A percentile compares a stretch with the other conserved stretches of the same genome.
Evolutionary conservation across 805 yeast genomes (phyloP).

Genomic region (Candida railenensis): DNA sequence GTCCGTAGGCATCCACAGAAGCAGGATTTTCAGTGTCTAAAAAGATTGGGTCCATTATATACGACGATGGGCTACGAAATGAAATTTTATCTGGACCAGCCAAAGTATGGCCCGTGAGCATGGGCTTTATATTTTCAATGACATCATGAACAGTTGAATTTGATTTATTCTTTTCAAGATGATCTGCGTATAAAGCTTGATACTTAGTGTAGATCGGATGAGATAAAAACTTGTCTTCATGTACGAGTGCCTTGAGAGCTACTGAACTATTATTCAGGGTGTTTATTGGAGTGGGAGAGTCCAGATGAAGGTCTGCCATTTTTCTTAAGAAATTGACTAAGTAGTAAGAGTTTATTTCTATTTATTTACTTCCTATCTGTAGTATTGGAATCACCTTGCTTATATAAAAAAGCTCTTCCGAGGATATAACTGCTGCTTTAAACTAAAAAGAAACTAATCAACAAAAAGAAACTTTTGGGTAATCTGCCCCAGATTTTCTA

Average conservation of each 20-base stretch:
- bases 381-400: no score
- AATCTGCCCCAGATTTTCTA: neutral
- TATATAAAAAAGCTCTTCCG: no score
- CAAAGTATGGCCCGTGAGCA: conserved; percentile 35
- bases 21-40: conserved; percentile 10
- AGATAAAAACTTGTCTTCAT: neutral
- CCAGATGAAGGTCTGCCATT: conserved; percentile 1
- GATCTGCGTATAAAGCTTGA: conserved; percentile 9
- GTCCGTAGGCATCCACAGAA: conserved; percentile 21
- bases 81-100: conserved; percentile 33
- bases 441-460: no score
- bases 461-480: neutral
- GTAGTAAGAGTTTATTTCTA: no score
- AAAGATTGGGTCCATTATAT: conserved; percentile 32
- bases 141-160: conserved; percentile 11
- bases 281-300: conserved; percentile 1
- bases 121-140: conserved; percentile 31
- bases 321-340: no score
- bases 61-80: conserved; percentile 31
- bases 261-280: conserved; percentile 2
- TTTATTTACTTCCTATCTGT: no score
- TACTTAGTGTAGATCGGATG: conserved; percentile 13
- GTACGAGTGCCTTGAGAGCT: neutral
- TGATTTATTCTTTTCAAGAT: conserved; percentile 11
- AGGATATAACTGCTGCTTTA: no score